Conservation (phyloP, 257 asterid species). For the Jaltomata sinuosa region DNA sequence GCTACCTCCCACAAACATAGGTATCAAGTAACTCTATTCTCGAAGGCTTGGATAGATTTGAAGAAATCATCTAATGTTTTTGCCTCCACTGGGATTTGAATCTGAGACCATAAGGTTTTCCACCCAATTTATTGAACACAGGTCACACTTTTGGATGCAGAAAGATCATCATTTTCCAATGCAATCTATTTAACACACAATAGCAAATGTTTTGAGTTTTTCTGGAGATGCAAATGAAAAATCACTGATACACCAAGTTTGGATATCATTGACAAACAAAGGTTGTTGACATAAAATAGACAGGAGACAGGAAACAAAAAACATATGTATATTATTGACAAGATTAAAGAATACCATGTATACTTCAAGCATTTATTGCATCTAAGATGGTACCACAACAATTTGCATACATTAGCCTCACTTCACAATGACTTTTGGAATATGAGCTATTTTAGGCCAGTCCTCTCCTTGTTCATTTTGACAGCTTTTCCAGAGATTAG, state of each 20-base stretch:
- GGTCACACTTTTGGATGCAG: background rate
- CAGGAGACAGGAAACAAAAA: background rate
- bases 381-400: background rate
- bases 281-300: background rate
- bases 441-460: background rate
- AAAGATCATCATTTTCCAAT: background rate
- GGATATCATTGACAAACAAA: background rate
- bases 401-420: background rate
- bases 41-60: background rate
- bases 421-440: background rate
- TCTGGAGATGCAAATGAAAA: background rate
- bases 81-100: background rate
- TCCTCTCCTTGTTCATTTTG: background rate
- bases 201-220: background rate
- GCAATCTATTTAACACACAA: background rate
- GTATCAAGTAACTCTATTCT: background rate
- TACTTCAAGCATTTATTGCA: background rate
- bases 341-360: background rate
- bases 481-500: background rate
- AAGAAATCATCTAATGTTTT: background rate
- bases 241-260: background rate
- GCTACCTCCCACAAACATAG: background rate
- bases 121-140: background rate
- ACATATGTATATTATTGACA: background rate
- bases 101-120: background rate